Evolutionary conservation across 805 yeast species (phyloP).

Genomic region (Brettanomyces custersianus): DNA sequence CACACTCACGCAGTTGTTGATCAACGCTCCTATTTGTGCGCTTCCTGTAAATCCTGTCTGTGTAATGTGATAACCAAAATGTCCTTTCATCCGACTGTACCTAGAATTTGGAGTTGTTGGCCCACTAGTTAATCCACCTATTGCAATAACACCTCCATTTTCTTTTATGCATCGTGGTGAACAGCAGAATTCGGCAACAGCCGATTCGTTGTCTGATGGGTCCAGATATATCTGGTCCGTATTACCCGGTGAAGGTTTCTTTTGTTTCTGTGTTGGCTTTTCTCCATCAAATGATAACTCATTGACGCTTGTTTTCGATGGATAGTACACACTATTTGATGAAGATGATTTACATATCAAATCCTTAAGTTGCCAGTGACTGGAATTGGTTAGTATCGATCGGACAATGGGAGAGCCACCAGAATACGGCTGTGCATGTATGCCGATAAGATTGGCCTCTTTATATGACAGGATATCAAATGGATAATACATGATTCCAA

Average conservation of each 20-base stretch:
- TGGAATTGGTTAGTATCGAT: conserved; percentile 11
- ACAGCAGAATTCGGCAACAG: conserved; percentile 43
- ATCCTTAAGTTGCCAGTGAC: conserved; percentile 80
- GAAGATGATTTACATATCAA: conserved; percentile 45
- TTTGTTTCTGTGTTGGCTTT: background rate
- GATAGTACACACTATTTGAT: conserved; percentile 43
- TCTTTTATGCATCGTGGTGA: conserved; percentile 66
- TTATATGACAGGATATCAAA: no score
- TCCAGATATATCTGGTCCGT: conserved; percentile 1
- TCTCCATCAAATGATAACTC: background rate
- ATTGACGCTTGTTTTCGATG: conserved; percentile 44
- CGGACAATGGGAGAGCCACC: no score
- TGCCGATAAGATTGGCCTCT: no score
- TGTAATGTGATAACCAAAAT: conserved; percentile 48
- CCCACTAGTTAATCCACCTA: conserved; percentile 34
- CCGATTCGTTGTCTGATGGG: conserved; percentile 11
- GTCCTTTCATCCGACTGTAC: conserved; percentile 49
- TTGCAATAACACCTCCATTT: conserved; percentile 36
- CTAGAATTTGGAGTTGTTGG: conserved; percentile 17
- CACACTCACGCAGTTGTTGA: conserved; percentile 70
- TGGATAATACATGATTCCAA: no score
- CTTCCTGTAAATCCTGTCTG: conserved; percentile 38
- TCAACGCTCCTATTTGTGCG: conserved; percentile 65
- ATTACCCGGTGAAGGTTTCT: background rate
- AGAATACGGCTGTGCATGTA: no score